phyloP scores from a whole-genome alignment of 768 basidiomycete genomes.

The Pulveroboletus frians region DNA sequence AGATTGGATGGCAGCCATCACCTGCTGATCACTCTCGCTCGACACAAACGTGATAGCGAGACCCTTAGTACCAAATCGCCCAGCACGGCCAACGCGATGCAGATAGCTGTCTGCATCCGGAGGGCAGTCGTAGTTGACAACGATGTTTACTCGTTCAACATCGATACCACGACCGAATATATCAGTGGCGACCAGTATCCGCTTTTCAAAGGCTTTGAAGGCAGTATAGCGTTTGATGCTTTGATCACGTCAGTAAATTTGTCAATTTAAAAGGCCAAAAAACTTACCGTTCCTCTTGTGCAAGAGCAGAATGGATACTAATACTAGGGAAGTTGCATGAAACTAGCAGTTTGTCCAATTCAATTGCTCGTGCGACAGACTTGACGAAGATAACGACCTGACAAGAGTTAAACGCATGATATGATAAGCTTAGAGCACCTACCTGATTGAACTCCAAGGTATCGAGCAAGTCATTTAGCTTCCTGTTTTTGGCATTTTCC shows the following conservation, averaged over 20 bases:
- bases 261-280: neutral
- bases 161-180: constrained; percentile 99
- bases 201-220: constrained; percentile 99
- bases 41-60: constrained; percentile 96
- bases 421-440: constrained; percentile 1
- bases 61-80: constrained; percentile 99
- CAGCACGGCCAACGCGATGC: constrained; percentile 98
- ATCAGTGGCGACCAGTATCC: constrained; percentile 97
- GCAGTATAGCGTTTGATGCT: constrained; percentile 95
- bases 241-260: constrained; percentile 4
- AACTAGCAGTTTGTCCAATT: constrained; percentile 91
- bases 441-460: constrained; percentile 98
- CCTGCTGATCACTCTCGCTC: constrained; percentile 87
- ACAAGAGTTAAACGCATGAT: constrained; percentile 1
- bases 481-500: constrained; percentile 93
- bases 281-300: constrained; percentile 92
- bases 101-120: constrained; percentile 97
- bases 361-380: constrained; percentile 93
- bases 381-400: constrained; percentile 99
- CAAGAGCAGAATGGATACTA: constrained; percentile 90
- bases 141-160: constrained; percentile 99
- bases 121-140: constrained; percentile 98
- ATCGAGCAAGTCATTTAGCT: constrained; percentile 92
- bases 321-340: constrained; percentile 99
- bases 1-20: constrained; percentile 91